These are phyloP conservation scores for Euphorbia celastroides DNA, from an alignment of 441 rosid species.

Conservation along the genomic window DNA sequence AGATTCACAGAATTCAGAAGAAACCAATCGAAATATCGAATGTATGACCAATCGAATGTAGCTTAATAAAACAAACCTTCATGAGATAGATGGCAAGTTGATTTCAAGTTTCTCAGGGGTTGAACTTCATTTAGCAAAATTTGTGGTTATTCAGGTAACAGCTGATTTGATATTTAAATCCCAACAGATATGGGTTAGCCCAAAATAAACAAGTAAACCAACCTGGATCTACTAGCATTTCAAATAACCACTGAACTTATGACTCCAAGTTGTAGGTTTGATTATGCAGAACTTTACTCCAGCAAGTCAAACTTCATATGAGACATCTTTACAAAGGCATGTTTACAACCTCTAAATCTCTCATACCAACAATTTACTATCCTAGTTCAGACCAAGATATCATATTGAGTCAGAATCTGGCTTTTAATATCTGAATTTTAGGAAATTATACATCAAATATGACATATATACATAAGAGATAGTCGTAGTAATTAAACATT, in stretches of 20 bases:
- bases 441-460: not conserved
- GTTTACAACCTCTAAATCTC: not conserved
- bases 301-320: not conserved
- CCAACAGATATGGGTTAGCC: not conserved
- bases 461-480: not conserved
- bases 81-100: too few species aligned
- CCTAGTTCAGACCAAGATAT: conserved; percentile 5
- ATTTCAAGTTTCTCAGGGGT: not conserved
- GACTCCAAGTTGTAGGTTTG: not conserved
- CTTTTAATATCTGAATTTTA: not conserved
- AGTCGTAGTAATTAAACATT: not conserved
- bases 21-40: not conserved
- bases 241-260: not conserved
- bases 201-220: not conserved
- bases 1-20: not conserved
- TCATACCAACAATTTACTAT: not conserved
- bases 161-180: not conserved
- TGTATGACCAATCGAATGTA: not conserved
- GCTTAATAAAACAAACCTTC: too few species aligned
- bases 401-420: not conserved
- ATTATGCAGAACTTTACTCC: not conserved
- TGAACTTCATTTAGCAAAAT: not conserved
- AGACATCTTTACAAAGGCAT: not conserved
- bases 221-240: too few species aligned
- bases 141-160: not conserved